These are phyloP conservation scores for Tetracladium marchalianum DNA, from an alignment of 495 filamentous ascomycete genomes.

Conservation along the genomic window DNA sequence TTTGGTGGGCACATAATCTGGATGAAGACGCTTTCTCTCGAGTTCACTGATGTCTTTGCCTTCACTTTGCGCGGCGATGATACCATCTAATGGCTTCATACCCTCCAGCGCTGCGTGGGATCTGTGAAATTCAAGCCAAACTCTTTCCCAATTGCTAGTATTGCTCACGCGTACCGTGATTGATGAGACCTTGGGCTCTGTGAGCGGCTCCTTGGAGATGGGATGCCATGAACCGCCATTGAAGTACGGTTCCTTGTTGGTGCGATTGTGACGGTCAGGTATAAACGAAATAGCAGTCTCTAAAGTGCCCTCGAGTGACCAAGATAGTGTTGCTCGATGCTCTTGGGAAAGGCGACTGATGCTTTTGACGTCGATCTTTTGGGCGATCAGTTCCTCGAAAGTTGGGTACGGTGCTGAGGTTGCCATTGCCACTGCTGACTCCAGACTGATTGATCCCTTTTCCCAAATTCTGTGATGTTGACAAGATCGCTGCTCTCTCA, in stretches of 20 bases:
- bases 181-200: constrained; percentile 20
- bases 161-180: constrained; percentile 7
- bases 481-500: too few species aligned
- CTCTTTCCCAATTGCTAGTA: constrained; percentile 13
- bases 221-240: constrained; percentile 14
- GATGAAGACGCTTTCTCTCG: too few species aligned
- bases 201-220: constrained; percentile 12
- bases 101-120: not conserved
- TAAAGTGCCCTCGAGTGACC: constrained; percentile 15
- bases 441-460: too few species aligned
- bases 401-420: not conserved
- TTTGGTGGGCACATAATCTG: too few species aligned
- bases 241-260: constrained; percentile 15
- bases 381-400: constrained; percentile 6
- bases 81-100: too few species aligned
- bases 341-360: constrained; percentile 3
- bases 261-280: constrained; percentile 3
- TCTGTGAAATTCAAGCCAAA: constrained; percentile 11
- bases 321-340: constrained; percentile 7
- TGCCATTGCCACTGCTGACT: too few species aligned
- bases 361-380: not conserved
- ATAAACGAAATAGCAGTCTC: constrained; percentile 17
- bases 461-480: too few species aligned
- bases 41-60: too few species aligned
- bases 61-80: too few species aligned